These are phyloP conservation scores for Aspergillus texensis DNA, from an alignment of 2,329 filamentous ascomycete genomes.

Conservation along the genomic window DNA sequence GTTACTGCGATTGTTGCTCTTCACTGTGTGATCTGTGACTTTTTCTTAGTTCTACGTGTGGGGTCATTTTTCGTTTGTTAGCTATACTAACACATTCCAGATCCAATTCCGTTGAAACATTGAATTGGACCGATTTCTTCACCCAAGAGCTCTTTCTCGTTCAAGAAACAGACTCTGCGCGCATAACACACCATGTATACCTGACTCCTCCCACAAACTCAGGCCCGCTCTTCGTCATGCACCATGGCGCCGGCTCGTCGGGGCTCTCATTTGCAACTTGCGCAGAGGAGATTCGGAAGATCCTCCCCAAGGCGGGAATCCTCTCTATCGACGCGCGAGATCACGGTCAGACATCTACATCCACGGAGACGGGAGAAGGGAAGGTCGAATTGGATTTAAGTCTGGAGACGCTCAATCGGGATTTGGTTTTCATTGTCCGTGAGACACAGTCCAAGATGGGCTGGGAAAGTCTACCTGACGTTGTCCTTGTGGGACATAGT, in stretches of 20 bases:
- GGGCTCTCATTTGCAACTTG: conserved; percentile 89
- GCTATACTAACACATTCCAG: conserved; percentile 9
- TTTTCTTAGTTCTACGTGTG: neutral
- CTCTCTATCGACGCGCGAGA: conserved; percentile 83
- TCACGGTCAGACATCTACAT: conserved; percentile 69
- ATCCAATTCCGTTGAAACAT: conserved; percentile 56
- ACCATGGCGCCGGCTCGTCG: conserved; percentile 93
- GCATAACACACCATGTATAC: conserved; percentile 79
- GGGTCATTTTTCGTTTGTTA: neutral
- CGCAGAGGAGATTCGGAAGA: conserved; percentile 73
- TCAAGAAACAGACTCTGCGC: conserved; percentile 36
- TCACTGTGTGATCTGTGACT: neutral
- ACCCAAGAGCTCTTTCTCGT: conserved; percentile 78
- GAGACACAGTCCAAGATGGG: conserved; percentile 68
- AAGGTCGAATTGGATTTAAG: conserved; percentile 64
- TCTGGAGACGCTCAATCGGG: conserved; percentile 70
- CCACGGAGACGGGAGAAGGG: conserved; percentile 20
- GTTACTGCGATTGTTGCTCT: neutral
- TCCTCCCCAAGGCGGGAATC: conserved; percentile 77
- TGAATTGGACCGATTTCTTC: conserved; percentile 90
- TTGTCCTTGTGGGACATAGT: conserved; percentile 87
- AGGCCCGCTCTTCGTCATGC: conserved; percentile 85
- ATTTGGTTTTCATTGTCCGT: conserved; percentile 70
- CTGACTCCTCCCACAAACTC: conserved; percentile 74
- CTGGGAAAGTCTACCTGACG: conserved; percentile 73